Conservation (phyloP, 495 filamentous ascomycete species). For the Bacidia rubella region DNA sequence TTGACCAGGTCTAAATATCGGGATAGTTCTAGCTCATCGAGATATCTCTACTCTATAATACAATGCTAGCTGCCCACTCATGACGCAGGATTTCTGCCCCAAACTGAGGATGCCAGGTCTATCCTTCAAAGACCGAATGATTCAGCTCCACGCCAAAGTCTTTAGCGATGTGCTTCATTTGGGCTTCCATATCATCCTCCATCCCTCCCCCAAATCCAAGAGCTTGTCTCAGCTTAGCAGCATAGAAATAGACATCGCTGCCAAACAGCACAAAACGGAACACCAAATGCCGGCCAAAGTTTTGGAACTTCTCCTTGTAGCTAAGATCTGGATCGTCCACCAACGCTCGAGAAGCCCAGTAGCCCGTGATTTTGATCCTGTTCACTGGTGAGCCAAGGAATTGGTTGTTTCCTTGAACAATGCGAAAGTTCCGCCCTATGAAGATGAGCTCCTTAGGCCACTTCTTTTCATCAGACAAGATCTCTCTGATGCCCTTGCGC, state of each 20-base stretch:
- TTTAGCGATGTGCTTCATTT: conserved; percentile 75
- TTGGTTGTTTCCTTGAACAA: conserved; percentile 73
- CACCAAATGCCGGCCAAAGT: conserved; percentile 54
- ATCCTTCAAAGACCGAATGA: conserved; percentile 80
- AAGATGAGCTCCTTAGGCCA: conserved; percentile 92
- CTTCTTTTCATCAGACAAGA: conserved; percentile 78
- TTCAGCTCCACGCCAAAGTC: conserved; percentile 86
- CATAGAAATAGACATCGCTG: conserved; percentile 75
- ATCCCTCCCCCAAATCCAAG: conserved; percentile 67
- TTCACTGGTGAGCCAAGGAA: conserved; percentile 90
- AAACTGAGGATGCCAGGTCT: too few species aligned
- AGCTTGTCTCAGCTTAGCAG: conserved; percentile 58
- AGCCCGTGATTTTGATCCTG: conserved; percentile 83
- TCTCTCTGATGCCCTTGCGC: conserved; percentile 68
- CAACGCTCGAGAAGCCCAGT: conserved; percentile 71
- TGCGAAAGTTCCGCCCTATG: conserved; percentile 87
- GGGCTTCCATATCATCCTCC: conserved; percentile 84
- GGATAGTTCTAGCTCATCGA: too few species aligned
- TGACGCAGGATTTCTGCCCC: too few species aligned
- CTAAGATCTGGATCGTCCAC: conserved; percentile 52
- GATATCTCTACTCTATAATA: too few species aligned
- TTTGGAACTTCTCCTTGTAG: conserved; percentile 39
- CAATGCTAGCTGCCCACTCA: too few species aligned
- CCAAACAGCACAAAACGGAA: conserved; percentile 67
- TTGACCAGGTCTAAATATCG: too few species aligned